phyloP scores from a whole-genome alignment of 495 filamentous ascomycete genomes.

The Aspergillus kassunensis region DNA sequence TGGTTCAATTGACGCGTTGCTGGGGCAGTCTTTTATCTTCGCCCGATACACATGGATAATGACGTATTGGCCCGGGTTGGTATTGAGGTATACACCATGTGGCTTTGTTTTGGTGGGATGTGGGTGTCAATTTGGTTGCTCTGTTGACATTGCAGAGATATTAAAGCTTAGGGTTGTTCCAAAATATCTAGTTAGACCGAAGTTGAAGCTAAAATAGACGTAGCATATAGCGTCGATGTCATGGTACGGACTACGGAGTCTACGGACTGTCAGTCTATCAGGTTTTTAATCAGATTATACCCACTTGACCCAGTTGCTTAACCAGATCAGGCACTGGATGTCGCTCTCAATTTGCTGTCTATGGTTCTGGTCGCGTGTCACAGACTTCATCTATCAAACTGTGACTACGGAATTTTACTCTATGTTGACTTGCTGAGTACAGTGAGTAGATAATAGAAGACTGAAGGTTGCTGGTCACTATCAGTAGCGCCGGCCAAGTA shows the following conservation, averaged over 20 bases:
- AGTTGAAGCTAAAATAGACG: too few relatives aligned
- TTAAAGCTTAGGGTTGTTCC: too few relatives aligned
- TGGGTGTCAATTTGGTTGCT: too few relatives aligned
- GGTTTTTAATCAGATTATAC: background rate
- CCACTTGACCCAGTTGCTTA: background rate
- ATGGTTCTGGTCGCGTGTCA: background rate
- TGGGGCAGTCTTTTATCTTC: slow-evolving; percentile 34
- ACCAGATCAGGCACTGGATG: background rate
- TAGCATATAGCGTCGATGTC: too few relatives aligned
- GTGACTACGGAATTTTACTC: too few relatives aligned
- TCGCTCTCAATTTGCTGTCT: background rate
- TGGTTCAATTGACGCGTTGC: slow-evolving; percentile 15
- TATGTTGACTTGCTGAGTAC: too few relatives aligned
- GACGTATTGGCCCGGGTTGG: slow-evolving; percentile 57
- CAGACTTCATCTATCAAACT: too few relatives aligned
- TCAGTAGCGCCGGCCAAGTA: background rate
- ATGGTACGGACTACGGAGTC: too few relatives aligned
- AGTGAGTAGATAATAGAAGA: too few relatives aligned
- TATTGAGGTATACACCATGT: slow-evolving; percentile 60
- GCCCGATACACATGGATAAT: slow-evolving; percentile 52
- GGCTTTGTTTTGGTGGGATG: slow-evolving; percentile 58
- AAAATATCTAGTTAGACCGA: too few relatives aligned
- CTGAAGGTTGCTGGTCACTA: too few relatives aligned
- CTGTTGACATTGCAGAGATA: too few relatives aligned
- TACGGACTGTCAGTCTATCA: background rate